Conservation (phyloP, 495 filamentous ascomycete species). For the Staphylotrichum tortipilum region DNA sequence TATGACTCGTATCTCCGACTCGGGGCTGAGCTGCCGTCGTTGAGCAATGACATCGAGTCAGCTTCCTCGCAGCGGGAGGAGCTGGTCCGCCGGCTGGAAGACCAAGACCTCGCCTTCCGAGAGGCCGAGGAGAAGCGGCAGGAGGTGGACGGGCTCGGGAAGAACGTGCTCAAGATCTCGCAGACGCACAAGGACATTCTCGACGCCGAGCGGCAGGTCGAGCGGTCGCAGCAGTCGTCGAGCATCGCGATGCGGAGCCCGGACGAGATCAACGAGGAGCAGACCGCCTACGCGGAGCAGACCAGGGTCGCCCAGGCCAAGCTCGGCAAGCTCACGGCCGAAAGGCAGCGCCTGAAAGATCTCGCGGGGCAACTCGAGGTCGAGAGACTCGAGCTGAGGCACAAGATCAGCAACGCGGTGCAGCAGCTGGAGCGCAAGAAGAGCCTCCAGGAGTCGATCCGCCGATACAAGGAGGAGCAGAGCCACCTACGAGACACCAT, state of each 20-base stretch:
- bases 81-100: constrained; percentile 59
- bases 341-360: constrained; percentile 62
- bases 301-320: constrained; percentile 51
- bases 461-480: constrained; percentile 61
- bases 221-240: constrained; percentile 63
- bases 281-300: constrained; percentile 59
- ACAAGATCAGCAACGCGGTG: constrained; percentile 57
- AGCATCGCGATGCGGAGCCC: constrained; percentile 54
- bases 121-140: constrained; percentile 55
- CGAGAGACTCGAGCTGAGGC: constrained; percentile 57
- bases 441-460: constrained; percentile 55
- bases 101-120: constrained; percentile 60
- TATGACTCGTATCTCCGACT: constrained; percentile 69
- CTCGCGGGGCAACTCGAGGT: constrained; percentile 62
- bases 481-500: constrained; percentile 58
- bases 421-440: constrained; percentile 73
- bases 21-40: constrained; percentile 57
- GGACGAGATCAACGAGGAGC: constrained; percentile 76
- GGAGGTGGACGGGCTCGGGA: constrained; percentile 66
- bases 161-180: constrained; percentile 66
- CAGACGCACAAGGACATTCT: constrained; percentile 63
- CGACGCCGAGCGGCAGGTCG: constrained; percentile 59
- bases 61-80: constrained; percentile 46
- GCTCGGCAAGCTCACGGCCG: constrained; percentile 52
- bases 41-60: constrained; percentile 53